A percentile compares a stretch with the other conserved stretches of the same genome.
These are phyloP conservation scores for Amaranthus hypochondriacus DNA, from an alignment of 148 eudicot species.

Conservation along the genomic window DNA sequence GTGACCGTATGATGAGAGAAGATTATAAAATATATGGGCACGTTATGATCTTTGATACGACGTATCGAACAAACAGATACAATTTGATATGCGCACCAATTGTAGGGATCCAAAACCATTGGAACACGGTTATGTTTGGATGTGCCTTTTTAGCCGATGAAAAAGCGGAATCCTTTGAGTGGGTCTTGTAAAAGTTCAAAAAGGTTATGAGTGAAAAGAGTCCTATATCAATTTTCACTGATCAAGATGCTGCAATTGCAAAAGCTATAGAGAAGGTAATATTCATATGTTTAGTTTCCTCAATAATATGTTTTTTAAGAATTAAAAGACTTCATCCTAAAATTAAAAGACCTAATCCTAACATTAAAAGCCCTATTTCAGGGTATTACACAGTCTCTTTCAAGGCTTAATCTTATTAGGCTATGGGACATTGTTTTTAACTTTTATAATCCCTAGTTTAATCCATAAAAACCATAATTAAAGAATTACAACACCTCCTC, in stretches of 20 bases:
- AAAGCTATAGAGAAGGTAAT: neutral
- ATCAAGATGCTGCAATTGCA: neutral
- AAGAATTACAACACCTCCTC: too few relatives aligned
- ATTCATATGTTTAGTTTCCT: neutral
- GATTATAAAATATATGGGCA: neutral
- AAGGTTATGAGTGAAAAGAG: neutral
- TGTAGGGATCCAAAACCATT: constrained; percentile 8
- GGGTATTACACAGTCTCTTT: too few relatives aligned
- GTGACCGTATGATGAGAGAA: constrained; percentile 1
- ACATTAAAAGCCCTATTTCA: too few relatives aligned
- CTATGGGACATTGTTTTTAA: too few relatives aligned
- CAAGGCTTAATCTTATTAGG: too few relatives aligned
- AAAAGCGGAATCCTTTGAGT: neutral
- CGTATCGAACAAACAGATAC: constrained; percentile 4
- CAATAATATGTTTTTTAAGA: too few relatives aligned
- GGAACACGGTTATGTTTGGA: neutral
- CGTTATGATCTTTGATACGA: neutral
- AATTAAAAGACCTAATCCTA: neutral
- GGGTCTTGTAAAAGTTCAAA: neutral
- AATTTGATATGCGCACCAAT: neutral
- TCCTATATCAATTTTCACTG: neutral
- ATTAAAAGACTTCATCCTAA: neutral
- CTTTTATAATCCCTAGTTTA: too few relatives aligned
- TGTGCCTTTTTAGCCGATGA: neutral
- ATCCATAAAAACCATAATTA: too few relatives aligned